Evolutionary conservation across 768 basidiomycete genomes (phyloP).

Genomic region (Gloeopeniophorella convolvens): DNA sequence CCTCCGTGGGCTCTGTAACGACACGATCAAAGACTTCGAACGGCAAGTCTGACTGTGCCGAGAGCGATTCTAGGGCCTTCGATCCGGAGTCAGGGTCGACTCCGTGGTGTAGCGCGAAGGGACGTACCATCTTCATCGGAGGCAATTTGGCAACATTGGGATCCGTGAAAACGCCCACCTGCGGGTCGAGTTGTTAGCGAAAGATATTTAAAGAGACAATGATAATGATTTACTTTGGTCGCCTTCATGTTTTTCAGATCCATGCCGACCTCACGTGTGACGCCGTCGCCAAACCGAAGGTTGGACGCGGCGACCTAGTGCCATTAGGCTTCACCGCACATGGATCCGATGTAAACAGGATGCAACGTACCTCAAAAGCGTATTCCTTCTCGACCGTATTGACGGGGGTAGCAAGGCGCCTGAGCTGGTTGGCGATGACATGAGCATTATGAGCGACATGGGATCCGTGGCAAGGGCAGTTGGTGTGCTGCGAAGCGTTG

Average conservation of each 20-base stretch:
- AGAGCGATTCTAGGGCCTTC: constrained; percentile 74
- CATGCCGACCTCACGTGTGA: constrained; percentile 87
- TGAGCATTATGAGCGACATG: constrained; percentile 36
- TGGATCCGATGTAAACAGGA: not conserved
- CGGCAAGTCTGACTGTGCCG: constrained; percentile 64
- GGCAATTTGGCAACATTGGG: constrained; percentile 72
- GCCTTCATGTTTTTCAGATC: constrained; percentile 93
- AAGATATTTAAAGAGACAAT: not conserved
- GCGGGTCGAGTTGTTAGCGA: constrained; percentile 15
- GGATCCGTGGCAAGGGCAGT: constrained; percentile 77
- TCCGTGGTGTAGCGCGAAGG: not conserved
- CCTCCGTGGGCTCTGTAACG: constrained; percentile 88
- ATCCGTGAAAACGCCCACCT: constrained; percentile 95
- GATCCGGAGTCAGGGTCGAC: constrained; percentile 3
- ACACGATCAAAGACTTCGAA: constrained; percentile 81
- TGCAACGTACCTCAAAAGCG: constrained; percentile 67
- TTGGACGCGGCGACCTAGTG: constrained; percentile 86
- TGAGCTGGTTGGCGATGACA: constrained; percentile 51
- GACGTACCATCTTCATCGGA: constrained; percentile 73
- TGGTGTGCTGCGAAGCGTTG: constrained; percentile 61
- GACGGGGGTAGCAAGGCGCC: constrained; percentile 75
- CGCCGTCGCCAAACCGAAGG: constrained; percentile 84
- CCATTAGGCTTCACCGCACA: too few relatives aligned
- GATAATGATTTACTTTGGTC: constrained; percentile 61
- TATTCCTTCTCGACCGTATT: constrained; percentile 75